Evolutionary conservation across 2,329 filamentous ascomycete species (phyloP).

Genomic region (Fusarium multiceps): DNA sequence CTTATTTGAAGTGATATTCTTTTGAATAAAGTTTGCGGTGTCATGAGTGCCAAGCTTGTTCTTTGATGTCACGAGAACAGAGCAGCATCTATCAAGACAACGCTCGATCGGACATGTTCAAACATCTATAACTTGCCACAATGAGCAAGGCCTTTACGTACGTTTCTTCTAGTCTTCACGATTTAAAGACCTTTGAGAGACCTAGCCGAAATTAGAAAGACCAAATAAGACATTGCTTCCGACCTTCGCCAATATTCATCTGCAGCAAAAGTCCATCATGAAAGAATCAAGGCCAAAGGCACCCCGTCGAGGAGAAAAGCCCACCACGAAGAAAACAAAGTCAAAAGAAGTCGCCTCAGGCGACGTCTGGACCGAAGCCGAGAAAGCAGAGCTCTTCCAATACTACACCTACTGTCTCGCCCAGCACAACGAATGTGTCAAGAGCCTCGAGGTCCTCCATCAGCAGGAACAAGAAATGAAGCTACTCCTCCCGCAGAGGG

Average conservation of each 20-base stretch:
- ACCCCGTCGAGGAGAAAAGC: background rate
- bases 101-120: too few species aligned
- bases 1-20: too few species aligned
- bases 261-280: background rate
- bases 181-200: too few species aligned
- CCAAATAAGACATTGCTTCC: too few species aligned
- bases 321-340: background rate
- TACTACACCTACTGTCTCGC: background rate
- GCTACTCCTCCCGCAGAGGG: fast-evolving
- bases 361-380: background rate
- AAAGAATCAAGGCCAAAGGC: background rate
- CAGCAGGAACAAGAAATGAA: background rate
- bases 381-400: background rate
- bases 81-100: too few species aligned
- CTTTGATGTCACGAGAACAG: too few species aligned
- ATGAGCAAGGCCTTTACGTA: too few species aligned
- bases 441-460: background rate
- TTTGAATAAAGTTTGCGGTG: too few species aligned
- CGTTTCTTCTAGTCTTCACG: too few species aligned
- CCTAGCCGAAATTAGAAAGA: too few species aligned
- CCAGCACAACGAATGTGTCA: background rate
- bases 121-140: too few species aligned
- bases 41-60: too few species aligned
- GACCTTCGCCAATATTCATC: fast-evolving
- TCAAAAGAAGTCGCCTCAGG: background rate